These are phyloP conservation scores for Isabelozyma gotoi DNA, from an alignment of 805 yeast species.

Conservation along the genomic window DNA sequence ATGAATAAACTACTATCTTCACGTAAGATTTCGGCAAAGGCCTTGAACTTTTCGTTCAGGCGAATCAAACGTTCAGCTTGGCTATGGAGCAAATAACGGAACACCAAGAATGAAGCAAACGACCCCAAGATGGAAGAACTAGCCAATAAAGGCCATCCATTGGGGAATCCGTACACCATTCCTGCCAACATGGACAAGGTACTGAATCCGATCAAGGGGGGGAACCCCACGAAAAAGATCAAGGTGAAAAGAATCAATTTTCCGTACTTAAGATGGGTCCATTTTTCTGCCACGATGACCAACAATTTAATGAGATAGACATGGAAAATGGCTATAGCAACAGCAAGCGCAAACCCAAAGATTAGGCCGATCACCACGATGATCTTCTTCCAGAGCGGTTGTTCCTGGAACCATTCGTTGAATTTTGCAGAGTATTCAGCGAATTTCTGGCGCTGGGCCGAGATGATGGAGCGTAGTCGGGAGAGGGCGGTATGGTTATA, in stretches of 20 bases:
- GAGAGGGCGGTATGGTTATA: not conserved
- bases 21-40: slow-evolving; percentile 69
- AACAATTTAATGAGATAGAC: slow-evolving; percentile 32
- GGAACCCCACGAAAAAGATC: slow-evolving; percentile 74
- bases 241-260: slow-evolving; percentile 48
- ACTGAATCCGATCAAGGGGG: slow-evolving; percentile 86
- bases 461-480: not conserved
- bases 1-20: slow-evolving; percentile 66
- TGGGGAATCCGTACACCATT: slow-evolving; percentile 74
- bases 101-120: slow-evolving; percentile 66
- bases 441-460: not conserved
- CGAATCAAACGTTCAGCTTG: slow-evolving; percentile 62
- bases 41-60: slow-evolving; percentile 63
- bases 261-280: slow-evolving; percentile 41
- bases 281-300: slow-evolving; percentile 44
- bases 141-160: slow-evolving; percentile 79
- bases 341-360: slow-evolving; percentile 5
- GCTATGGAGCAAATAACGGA: slow-evolving; percentile 55
- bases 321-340: slow-evolving; percentile 32
- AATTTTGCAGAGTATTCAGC: not conserved
- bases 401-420: slow-evolving; percentile 18
- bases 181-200: slow-evolving; percentile 68
- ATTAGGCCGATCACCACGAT: slow-evolving; percentile 13
- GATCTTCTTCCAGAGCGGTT: slow-evolving; percentile 11
- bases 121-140: slow-evolving; percentile 73